phyloP scores from a whole-genome alignment of 1,284 basidiomycete species.

The Limonomyces culmigenus region DNA sequence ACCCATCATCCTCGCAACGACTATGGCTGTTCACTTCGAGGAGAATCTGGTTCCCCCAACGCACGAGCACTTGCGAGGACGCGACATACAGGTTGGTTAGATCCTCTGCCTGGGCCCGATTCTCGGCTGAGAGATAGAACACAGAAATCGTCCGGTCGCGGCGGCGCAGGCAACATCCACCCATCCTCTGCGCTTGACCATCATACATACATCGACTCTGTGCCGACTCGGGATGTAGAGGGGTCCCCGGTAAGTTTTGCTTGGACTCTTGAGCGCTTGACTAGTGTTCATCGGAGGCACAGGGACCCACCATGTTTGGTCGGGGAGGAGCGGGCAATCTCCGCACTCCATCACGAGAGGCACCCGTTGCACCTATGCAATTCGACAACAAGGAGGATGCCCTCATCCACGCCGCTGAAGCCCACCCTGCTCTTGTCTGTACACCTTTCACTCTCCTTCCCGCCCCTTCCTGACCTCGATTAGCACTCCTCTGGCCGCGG shows the following conservation, averaged over 20 bases:
- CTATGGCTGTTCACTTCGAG: no score
- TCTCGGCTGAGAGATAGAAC: no score
- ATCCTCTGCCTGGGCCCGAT: no score
- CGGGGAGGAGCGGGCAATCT: conserved; percentile 70
- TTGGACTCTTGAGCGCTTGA: conserved; percentile 3
- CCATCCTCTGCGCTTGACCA: conserved; percentile 22
- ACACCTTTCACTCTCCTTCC: background rate
- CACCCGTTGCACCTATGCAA: conserved; percentile 11
- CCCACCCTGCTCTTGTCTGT: background rate
- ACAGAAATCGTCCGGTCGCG: conserved; percentile 47
- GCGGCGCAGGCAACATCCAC: conserved; percentile 52
- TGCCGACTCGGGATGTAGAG: no score
- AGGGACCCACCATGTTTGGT: conserved; percentile 39
- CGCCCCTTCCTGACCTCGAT: background rate
- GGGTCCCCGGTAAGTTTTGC: background rate
- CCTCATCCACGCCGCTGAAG: conserved; percentile 16
- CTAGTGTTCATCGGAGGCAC: background rate
- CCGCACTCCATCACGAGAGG: conserved; percentile 48
- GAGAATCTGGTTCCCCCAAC: no score
- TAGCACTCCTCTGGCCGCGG: conserved; percentile 44
- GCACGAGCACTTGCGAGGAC: no score
- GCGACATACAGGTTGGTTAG: no score
- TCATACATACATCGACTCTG: conserved; percentile 15
- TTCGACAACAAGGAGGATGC: conserved; percentile 23
- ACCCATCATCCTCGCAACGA: no score